phyloP scores from a whole-genome alignment of 352 stramenopile species.

The Globisporangium rhizosaccharum region DNA sequence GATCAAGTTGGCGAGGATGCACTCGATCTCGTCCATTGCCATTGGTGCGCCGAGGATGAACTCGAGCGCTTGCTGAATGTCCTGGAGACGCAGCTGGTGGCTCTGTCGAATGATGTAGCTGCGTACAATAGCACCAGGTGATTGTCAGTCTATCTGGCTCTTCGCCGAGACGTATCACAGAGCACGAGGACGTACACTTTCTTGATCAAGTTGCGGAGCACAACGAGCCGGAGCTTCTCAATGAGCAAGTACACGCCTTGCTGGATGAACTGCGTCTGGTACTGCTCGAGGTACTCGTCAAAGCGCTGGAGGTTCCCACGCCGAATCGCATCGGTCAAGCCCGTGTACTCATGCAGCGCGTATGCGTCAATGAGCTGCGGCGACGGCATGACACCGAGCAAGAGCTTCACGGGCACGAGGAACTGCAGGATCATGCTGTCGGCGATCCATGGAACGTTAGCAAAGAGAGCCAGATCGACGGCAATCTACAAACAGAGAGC shows the following conservation, averaged over 20 bases:
- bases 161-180: background rate
- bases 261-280: constrained; percentile 89
- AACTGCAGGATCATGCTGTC: constrained; percentile 91
- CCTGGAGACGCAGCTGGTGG: constrained; percentile 87
- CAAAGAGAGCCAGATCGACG: background rate
- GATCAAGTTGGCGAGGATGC: constrained; percentile 96
- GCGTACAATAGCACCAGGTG: background rate
- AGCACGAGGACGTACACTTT: constrained; percentile 79
- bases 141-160: no score
- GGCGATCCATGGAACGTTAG: no score
- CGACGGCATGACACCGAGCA: constrained; percentile 90
- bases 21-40: constrained; percentile 96
- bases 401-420: constrained; percentile 92
- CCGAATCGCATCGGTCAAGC: constrained; percentile 88
- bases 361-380: constrained; percentile 89
- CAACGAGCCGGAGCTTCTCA: constrained; percentile 94
- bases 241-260: constrained; percentile 95
- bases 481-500: no score
- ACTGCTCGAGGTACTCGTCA: constrained; percentile 88
- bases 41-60: constrained; percentile 82
- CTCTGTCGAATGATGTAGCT: constrained; percentile 80
- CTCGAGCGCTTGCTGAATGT: constrained; percentile 86
- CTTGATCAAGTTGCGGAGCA: constrained; percentile 95
- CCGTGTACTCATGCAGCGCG: constrained; percentile 77
- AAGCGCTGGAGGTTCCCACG: constrained; percentile 91